Percentiles rank a stretch among this genome's conserved stretches.
phyloP scores from a whole-genome alignment of 2,329 filamentous ascomycete species.

The Ophioceras dolichostomum region DNA sequence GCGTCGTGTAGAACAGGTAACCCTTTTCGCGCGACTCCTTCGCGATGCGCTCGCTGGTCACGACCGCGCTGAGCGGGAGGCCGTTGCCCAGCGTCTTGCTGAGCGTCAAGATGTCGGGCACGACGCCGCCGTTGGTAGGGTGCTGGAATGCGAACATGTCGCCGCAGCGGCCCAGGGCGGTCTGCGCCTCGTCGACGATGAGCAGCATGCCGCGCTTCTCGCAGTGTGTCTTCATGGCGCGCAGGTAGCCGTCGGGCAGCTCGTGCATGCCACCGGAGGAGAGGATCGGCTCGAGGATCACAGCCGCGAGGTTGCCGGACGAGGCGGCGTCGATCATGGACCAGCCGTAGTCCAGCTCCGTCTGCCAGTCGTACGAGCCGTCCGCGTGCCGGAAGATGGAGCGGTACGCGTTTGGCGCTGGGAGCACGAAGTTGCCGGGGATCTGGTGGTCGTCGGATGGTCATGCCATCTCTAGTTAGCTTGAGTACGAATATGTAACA shows the following conservation, averaged over 20 bases:
- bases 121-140: conserved; percentile 23
- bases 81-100: conserved; percentile 42
- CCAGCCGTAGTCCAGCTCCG: conserved; percentile 51
- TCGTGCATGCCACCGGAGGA: conserved; percentile 43
- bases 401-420: conserved; percentile 47
- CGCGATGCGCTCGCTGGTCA: conserved; percentile 41
- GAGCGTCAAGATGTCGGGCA: conserved; percentile 36
- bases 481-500: no score
- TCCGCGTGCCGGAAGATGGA: conserved; percentile 47
- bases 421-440: conserved; percentile 45
- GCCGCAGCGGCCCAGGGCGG: conserved; percentile 41
- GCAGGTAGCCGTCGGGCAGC: conserved; percentile 42
- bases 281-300: conserved; percentile 49
- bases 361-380: conserved; percentile 52
- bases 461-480: background rate
- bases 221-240: conserved; percentile 36
- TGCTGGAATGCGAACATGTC: conserved; percentile 44
- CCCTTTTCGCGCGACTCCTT: conserved; percentile 30
- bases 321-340: conserved; percentile 45
- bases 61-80: conserved; percentile 43
- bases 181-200: conserved; percentile 50
- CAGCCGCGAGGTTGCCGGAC: conserved; percentile 47
- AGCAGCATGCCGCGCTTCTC: conserved; percentile 41
- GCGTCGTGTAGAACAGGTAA: conserved; percentile 48
- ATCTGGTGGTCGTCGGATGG: conserved; percentile 14